Conservation (phyloP, 2,329 filamentous ascomycete genomes). For the Madurella mycetomatis region DNA sequence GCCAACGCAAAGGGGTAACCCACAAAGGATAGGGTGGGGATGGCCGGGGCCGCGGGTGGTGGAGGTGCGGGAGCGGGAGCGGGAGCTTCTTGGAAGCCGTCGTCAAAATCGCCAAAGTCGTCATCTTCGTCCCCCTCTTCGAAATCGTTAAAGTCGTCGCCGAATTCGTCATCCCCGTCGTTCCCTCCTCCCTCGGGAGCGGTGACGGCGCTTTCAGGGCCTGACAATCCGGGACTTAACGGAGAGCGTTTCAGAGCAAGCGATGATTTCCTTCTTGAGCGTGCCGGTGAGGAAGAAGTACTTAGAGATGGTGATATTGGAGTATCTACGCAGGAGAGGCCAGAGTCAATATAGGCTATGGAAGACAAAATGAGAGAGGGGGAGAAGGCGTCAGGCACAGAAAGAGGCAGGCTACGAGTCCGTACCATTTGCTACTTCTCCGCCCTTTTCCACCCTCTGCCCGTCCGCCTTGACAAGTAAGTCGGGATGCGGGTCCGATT, state of each 20-base stretch:
- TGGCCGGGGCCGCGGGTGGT: constrained; percentile 28
- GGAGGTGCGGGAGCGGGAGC: constrained; percentile 24
- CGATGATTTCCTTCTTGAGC: constrained; percentile 32
- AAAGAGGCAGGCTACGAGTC: constrained; percentile 30
- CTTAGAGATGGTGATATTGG: constrained; percentile 35
- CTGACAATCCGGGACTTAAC: constrained; percentile 21
- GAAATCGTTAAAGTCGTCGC: constrained; percentile 60
- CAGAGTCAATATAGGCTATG: constrained; percentile 31
- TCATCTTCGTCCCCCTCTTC: constrained; percentile 52
- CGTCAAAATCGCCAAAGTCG: constrained; percentile 68
- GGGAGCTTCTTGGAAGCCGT: constrained; percentile 60
- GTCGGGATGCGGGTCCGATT: constrained; percentile 52
- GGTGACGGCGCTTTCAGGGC: constrained; percentile 16
- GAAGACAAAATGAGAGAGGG: constrained; percentile 17
- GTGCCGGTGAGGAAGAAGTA: constrained; percentile 26
- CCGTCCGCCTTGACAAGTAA: constrained; percentile 45
- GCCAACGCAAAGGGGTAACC: background rate
- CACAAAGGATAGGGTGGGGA: constrained; percentile 31
- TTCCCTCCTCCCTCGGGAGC: constrained; percentile 29
- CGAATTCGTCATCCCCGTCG: constrained; percentile 45
- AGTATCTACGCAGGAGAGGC: constrained; percentile 34
- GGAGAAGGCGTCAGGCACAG: constrained; percentile 17
- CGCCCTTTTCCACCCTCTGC: constrained; percentile 31
- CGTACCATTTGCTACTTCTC: constrained; percentile 34
- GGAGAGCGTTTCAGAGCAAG: constrained; percentile 22